Evolutionary conservation across 345 rosid species (phyloP), one percentile per base, ranked within the genome.

Genomic region (Rhizophora apiculata): DNA sequence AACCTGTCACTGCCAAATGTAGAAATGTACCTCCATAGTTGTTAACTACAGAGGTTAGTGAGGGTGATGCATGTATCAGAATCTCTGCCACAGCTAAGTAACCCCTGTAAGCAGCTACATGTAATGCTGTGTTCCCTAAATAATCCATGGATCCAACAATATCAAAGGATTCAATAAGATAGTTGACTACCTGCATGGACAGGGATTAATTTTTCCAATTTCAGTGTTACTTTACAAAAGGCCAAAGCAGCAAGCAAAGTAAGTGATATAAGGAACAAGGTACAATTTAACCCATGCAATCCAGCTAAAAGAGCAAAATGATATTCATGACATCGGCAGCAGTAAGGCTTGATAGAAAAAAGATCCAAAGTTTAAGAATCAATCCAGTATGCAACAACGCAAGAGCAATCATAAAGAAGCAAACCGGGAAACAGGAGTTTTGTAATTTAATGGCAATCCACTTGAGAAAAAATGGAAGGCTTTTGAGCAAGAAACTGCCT

Each of bases 1-100:
- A 92, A 59, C 90, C 92, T 8, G 94, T 84, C 46, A 95, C 93
- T n/a, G 85, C 96, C 82, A 84, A 78, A 71, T 95, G 99, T 69
- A 95, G 90, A 73, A 85, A 92, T 56, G 96, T 90, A 78, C 89
- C 89, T 13, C 99, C 97, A 22, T 79, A 73, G 15, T 65, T 68
- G 80, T 95, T 95, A 26, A 76, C 77, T 18, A 34, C 13, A 2
- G 82, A 79, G 62, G 79, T 73, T 54, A 90, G 71, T 37, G 84
- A 72, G 20, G 89, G 85, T 72, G 87, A 78, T 72, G 81, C 64
- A 11, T 15, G 71, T 67, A 95, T 70, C 54, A 95, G 83, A 74
- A 85, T 62, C 69, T 84, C 87, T 30, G 80, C 82, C 22, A 88
- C 89, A 51, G 72, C 75, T 59, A 86, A 78, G 81, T 84, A 78